Conservation (phyloP, 2,329 filamentous ascomycete species). For the Cadophora sp. region DNA sequence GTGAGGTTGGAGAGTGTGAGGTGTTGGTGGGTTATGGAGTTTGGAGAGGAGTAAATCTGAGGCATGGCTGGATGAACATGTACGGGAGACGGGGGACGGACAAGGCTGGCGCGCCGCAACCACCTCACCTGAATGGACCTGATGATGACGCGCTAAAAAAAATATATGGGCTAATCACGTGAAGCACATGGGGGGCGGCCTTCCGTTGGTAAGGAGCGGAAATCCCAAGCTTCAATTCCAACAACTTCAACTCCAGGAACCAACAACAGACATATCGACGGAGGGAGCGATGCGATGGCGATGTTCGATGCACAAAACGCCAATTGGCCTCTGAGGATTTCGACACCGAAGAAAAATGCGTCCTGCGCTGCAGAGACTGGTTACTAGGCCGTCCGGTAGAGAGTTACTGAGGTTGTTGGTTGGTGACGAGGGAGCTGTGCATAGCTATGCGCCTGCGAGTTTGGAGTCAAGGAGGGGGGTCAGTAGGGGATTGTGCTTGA, state of each 20-base stretch:
- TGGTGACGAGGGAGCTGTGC: neutral
- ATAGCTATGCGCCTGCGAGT: neutral
- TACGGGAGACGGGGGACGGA: neutral
- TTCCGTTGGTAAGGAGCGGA: too few species aligned
- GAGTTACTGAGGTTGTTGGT: conserved; percentile 17
- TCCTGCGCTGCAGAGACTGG: conserved; percentile 42
- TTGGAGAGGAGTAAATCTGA: neutral
- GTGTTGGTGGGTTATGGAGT: neutral
- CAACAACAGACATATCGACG: neutral
- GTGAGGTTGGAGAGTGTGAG: too few species aligned
- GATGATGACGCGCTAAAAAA: neutral
- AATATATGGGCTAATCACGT: too few species aligned
- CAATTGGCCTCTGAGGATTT: conserved; percentile 31
- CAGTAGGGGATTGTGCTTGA: neutral
- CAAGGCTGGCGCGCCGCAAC: neutral
- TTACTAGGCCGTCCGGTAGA: conserved; percentile 36
- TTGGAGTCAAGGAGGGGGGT: neutral
- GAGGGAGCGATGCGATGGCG: conserved; percentile 36
- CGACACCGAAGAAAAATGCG: conserved; percentile 36
- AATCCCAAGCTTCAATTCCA: neutral
- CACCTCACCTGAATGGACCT: neutral
- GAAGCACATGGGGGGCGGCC: too few species aligned
- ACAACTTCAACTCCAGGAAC: neutral
- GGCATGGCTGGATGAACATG: neutral
- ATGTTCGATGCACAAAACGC: conserved; percentile 16